Evolutionary conservation across 345 rosid genomes (phyloP), one percentile per base, ranked within the genome.

Genomic region (Boechera stricta): DNA sequence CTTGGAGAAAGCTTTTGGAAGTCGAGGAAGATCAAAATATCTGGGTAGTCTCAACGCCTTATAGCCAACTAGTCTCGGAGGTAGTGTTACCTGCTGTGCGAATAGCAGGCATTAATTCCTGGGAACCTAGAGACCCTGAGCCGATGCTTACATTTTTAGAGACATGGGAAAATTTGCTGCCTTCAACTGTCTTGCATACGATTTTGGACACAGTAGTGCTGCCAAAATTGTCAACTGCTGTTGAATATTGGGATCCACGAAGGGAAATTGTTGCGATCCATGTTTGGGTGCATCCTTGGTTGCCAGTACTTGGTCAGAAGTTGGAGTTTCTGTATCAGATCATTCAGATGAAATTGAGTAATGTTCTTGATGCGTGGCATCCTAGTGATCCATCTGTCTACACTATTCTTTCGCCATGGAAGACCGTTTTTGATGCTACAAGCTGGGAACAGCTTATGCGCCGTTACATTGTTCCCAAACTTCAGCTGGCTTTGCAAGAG

Each of bases 271-370:
- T 92, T 64, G 90, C 99, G 7, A 92, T 95, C 55, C 99, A 95
- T 81, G 82, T 85, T 53, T 94, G 97, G 98, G 92, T 91, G 59
- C 98, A 92, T 84, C 98, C 98, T 47, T 92, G 98, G 99, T 77
- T 92, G 76, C 97, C 90, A n/a, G 75, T 75, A 81, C 79, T 92
- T 82, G 99, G 97, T 72, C 85, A 81, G 45, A 91, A 86, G 68
- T 72, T 92, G 79, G 99, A 95, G 77, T 84, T 84, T 67, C 64
- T 89, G 84, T 90, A 91, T 51, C 90, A 87, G 88, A 87, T 80
- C 64, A 95, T 92, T 71, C 92, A 88, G 5, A 79, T 83, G 84
- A 95, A 95, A 86, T 55, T 95, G 87, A 85, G 93, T 69, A 87
- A 85, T 53, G 97, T 87, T 67, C 96, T 95, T 52, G 93, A 89